Evolutionary conservation across 257 asterid genomes (phyloP), one percentile per base, ranked within the genome.

Genomic region (Plantago elongata): DNA sequence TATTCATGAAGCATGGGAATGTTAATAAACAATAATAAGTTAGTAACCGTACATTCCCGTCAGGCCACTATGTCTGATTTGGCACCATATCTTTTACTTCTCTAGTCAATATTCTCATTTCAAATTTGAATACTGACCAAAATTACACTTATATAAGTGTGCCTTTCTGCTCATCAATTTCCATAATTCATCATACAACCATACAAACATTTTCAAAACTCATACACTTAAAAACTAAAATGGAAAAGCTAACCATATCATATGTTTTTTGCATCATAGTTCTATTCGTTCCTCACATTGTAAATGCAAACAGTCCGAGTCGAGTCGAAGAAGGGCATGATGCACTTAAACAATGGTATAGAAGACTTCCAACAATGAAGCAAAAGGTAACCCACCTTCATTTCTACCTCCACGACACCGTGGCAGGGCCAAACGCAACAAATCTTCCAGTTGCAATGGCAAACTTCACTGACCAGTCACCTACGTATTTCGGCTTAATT

Each of bases 351-450:
- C 13, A 16, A 13, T 79, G 81, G 84, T 75, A 37, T 68, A 37
- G 34, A 51, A 72, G 47, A 7, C 66, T 72, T 22, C 68, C 84
- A 1, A 63, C 43, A 3, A 45, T 52, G n/a, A 65, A 58, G 37
- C 72, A 62, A 12, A 79, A 76, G 50, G 54, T 73, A 14, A 63
- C 79, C 6, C 40, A 72, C n/a, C 71, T 79, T 15, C 81, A 70
- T 52, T 79, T 79, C 61, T 79, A 73, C 61, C 71, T 76, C 52
- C 83, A 80, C 42, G 85, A 80, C 63, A 64, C 71, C 5, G 77
- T 69, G 5, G 29, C 51, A 18, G 80, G 78, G 0, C 74, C 67
- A 0, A 73, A 50, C n/a, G 54, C 76, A 9, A 79, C 85, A 0
- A 65, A 69, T 13, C 3, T 80, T 4, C 77, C 58, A 6, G 52